Percentiles rank a stretch among this genome's conserved stretches.
phyloP scores from a whole-genome alignment of 2,329 filamentous ascomycete genomes.

The Furcasterigmium sp. region DNA sequence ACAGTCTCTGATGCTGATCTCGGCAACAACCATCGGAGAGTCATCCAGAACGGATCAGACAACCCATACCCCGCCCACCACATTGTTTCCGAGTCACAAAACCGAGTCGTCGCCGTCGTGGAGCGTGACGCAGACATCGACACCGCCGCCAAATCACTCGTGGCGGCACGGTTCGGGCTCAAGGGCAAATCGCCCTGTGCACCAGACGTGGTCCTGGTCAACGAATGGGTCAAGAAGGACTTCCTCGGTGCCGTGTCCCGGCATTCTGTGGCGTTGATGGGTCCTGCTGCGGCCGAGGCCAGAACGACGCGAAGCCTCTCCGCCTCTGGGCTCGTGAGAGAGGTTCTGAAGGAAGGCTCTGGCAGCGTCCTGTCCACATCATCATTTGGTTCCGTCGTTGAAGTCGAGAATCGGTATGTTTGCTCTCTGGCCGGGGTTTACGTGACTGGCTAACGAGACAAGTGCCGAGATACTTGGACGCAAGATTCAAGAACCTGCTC shows the following conservation, averaged over 20 bases:
- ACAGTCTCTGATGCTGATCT: slow-evolving; percentile 18
- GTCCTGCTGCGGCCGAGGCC: neutral
- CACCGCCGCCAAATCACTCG: slow-evolving; percentile 45
- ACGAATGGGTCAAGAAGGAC: slow-evolving; percentile 52
- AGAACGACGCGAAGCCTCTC: neutral
- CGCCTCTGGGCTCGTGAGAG: neutral
- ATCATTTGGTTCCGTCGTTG: slow-evolving; percentile 16
- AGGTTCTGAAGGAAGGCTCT: slow-evolving; percentile 3
- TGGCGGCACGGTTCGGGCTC: slow-evolving; percentile 48
- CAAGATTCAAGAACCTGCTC: slow-evolving; percentile 35
- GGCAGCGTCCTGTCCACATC: slow-evolving; percentile 14
- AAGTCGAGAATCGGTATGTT: slow-evolving; percentile 7
- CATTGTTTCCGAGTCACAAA: slow-evolving; percentile 11
- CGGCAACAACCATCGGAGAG: slow-evolving; percentile 7
- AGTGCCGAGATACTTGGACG: slow-evolving; percentile 22
- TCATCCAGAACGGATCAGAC: slow-evolving; percentile 3
- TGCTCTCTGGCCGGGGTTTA: neutral
- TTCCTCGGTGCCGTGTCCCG: slow-evolving; percentile 43
- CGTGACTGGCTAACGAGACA: slow-evolving; percentile 7
- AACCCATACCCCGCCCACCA: slow-evolving; percentile 2
- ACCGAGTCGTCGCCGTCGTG: slow-evolving; percentile 47
- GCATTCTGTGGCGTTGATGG: slow-evolving; percentile 14
- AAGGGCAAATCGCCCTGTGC: slow-evolving; percentile 54
- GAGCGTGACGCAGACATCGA: slow-evolving; percentile 53
- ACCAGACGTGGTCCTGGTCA: slow-evolving; percentile 59